Evolutionary conservation across 1,139 yeast species (phyloP), one percentile per base, ranked within the genome.

Genomic region (Debaryomyces singareniensis): DNA sequence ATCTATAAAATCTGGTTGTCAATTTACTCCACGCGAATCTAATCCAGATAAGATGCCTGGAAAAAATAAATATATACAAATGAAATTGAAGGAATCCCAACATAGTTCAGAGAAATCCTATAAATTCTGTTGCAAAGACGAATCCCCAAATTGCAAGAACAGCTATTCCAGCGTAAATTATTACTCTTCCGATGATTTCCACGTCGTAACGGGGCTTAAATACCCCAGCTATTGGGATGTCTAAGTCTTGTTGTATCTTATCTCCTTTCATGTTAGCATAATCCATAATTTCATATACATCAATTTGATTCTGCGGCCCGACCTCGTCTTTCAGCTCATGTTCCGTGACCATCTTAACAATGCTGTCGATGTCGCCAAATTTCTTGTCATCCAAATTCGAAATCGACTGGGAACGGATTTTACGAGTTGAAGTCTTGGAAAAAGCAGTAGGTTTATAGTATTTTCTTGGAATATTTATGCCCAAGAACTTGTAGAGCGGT

Each of bases 161-260:
- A 0, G 85, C 64, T 16, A 85, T 72, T 0, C 95, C 95, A 3
- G 82, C 77, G 51, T 86, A 86, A 1, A 84, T 82, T 13, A 80
- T 60, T 35, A 83, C 53, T 44, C 89, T 65, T 9, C 91, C 85
- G 26, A 83, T 60, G 12, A 82, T 81, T 40, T 80, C 89, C 18
- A 81, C 78, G 38, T 81, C 91, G 45, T 77, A 79, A 32, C 87
- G 61, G 7, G 75, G 61, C 46, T 53, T 64, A 49, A 58, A 75
- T 26, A 61, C 78, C 4, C 67, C 71, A 35, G 67, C 57, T 16
- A 40, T 38, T 7, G 36, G 36, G 2, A 38, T 30, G 4, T 36
- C 34, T 25, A 20, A 34, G 24, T 35, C 40, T 5, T 24, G 20
- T 11, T 27, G 25, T 9, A 16, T 20, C 26, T 29, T 36, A 37